phyloP scores from a whole-genome alignment of 805 yeast species.

The Saturnispora halmiae region DNA sequence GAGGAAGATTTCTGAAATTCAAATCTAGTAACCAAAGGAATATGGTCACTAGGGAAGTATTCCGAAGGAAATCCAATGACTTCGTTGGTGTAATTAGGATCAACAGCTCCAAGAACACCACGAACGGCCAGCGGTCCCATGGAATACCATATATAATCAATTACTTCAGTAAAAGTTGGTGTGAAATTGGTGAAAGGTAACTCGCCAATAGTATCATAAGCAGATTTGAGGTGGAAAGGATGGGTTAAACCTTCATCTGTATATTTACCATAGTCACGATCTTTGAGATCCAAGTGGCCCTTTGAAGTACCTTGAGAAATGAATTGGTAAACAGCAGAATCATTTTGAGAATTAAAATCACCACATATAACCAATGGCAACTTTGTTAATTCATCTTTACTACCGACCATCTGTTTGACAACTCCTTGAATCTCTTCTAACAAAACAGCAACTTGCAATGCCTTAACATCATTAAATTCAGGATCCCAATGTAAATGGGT shows the following conservation, averaged over 20 bases:
- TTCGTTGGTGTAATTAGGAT: conserved; percentile 62
- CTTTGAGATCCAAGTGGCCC: conserved; percentile 71
- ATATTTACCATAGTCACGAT: conserved; percentile 83
- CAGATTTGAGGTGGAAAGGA: conserved; percentile 70
- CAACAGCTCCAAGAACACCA: conserved; percentile 80
- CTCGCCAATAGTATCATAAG: conserved; percentile 79
- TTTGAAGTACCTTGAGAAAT: conserved; percentile 74
- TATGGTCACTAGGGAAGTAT: conserved; percentile 89
- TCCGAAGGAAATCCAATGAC: conserved; percentile 91
- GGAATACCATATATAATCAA: conserved; percentile 94
- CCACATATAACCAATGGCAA: conserved; percentile 84
- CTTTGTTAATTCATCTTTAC: conserved; percentile 29
- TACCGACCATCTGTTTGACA: conserved; percentile 35
- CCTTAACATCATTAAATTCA: conserved; percentile 87
- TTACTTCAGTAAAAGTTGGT: conserved; percentile 85
- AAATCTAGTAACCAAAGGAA: conserved; percentile 75
- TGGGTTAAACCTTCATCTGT: conserved; percentile 86
- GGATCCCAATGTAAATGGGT: conserved; percentile 99
- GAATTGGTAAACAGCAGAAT: conserved; percentile 88
- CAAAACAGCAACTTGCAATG: conserved; percentile 88
- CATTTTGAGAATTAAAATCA: conserved; percentile 82
- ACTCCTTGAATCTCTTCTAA: conserved; percentile 76
- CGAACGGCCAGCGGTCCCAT: conserved; percentile 71
- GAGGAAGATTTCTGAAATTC: conserved; percentile 45
- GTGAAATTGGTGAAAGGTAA: conserved; percentile 91